A percentile compares a stretch with the other conserved stretches of the same genome.
Conservation (phyloP, 257 asterid species). For the Echites panduratus region DNA sequence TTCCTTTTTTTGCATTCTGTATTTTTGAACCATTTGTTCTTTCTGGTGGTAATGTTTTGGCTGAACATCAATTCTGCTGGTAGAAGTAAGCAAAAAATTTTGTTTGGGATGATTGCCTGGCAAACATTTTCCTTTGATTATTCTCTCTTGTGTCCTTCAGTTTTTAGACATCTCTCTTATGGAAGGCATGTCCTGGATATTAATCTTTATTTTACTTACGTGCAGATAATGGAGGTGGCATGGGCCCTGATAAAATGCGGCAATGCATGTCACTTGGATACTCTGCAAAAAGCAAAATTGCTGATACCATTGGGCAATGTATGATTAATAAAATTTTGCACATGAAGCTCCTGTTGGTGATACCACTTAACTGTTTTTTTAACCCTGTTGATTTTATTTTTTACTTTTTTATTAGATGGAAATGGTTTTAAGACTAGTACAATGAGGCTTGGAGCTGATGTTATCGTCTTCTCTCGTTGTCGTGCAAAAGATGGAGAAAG, state of each 20-base stretch:
- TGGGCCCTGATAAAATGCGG: constrained; percentile 87
- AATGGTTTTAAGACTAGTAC: constrained; percentile 99
- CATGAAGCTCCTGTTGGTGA: neutral
- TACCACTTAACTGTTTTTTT: constrained; percentile 15
- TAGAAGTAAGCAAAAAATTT: neutral
- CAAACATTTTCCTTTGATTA: neutral
- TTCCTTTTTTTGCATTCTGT: neutral
- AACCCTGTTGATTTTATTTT: constrained; percentile 18
- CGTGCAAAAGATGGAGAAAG: constrained; percentile 55
- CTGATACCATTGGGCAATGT: constrained; percentile 94
- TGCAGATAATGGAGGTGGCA: constrained; percentile 94
- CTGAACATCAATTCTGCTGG: neutral
- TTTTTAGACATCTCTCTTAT: neutral
- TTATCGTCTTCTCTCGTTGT: constrained; percentile 82
- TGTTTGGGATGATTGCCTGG: too few relatives aligned
- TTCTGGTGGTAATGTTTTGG: neutral
- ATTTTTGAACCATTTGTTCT: neutral
- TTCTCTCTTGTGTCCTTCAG: neutral
- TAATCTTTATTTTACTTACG: neutral
- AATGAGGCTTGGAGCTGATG: constrained; percentile 99
- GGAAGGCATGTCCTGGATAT: neutral
- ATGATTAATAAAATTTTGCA: constrained; percentile 18
- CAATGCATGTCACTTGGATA: constrained; percentile 98
- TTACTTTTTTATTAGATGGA: constrained; percentile 58
- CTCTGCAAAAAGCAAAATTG: constrained; percentile 77